phyloP scores from a whole-genome alignment of 306 rosid species.

The Fragaria ananassa region DNA sequence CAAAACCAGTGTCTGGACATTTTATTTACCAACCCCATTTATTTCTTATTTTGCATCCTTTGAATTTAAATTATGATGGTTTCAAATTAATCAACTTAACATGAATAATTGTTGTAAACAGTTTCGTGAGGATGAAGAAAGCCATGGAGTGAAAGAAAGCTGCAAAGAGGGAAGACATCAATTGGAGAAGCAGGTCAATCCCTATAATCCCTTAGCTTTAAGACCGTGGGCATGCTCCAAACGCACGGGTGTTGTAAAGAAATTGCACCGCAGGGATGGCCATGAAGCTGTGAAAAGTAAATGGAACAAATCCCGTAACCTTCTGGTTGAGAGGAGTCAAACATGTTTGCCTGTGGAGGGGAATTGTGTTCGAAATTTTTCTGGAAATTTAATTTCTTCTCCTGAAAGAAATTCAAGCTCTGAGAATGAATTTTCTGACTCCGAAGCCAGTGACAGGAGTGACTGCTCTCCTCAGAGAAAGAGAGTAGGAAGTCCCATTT shows the following conservation, averaged over 20 bases:
- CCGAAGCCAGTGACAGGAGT: conserved; percentile 23
- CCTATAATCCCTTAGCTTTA: conserved; percentile 35
- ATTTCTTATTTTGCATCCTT: not conserved
- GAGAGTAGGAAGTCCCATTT: conserved; percentile 31
- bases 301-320: conserved; percentile 26
- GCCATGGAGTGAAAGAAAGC: conserved; percentile 24
- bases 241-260: conserved; percentile 43
- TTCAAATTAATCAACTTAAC: not conserved
- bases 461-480: conserved; percentile 30
- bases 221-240: conserved; percentile 52
- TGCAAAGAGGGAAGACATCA: conserved; percentile 21
- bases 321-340: conserved; percentile 25
- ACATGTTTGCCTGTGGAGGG: conserved; percentile 19
- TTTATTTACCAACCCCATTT: not conserved
- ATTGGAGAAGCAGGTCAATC: conserved; percentile 35
- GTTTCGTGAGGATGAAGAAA: conserved; percentile 27
- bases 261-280: conserved; percentile 30
- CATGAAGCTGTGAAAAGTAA: conserved; percentile 24
- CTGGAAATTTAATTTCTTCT: conserved; percentile 29
- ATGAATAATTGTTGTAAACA: conserved; percentile 13
- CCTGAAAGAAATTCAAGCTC: conserved; percentile 33
- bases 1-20: not conserved
- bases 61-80: not conserved
- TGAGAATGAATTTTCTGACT: conserved; percentile 25
- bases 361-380: conserved; percentile 22